phyloP scores from a whole-genome alignment of 257 asterid species.

The Ligustrum vulgare region DNA sequence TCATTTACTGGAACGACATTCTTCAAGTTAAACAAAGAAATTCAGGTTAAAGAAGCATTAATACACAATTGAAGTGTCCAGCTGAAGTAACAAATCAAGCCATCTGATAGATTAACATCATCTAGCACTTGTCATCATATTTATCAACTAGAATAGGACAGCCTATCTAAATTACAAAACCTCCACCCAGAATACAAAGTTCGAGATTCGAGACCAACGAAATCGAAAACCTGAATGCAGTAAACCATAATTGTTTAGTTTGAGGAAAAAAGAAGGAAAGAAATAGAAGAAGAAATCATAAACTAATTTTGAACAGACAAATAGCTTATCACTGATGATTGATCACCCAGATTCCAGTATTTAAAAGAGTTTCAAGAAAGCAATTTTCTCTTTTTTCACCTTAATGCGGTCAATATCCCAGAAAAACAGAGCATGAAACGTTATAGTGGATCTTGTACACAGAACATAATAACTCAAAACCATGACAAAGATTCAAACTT shows the following conservation, averaged over 20 bases:
- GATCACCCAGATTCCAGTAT: neutral
- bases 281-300: neutral
- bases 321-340: neutral
- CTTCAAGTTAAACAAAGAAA: slow-evolving; percentile 15
- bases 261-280: neutral
- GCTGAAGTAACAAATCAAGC: slow-evolving; percentile 1
- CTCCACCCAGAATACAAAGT: neutral
- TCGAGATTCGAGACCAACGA: neutral
- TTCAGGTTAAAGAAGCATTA: neutral
- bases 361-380: neutral
- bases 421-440: neutral
- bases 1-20: slow-evolving; percentile 3
- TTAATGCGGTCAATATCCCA: neutral
- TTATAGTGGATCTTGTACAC: neutral
- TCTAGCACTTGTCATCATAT: neutral
- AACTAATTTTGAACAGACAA: neutral
- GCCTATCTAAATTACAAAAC: neutral
- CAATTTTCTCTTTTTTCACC: neutral
- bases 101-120: neutral
- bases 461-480: slow-evolving; percentile 3
- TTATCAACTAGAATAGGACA: neutral
- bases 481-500: slow-evolving; percentile 18
- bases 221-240: neutral
- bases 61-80: slow-evolving; percentile 1
- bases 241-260: neutral